These are phyloP conservation scores for Mollisia scopiformis DNA, from an alignment of 2,329 filamentous ascomycete genomes.

Conservation along the genomic window DNA sequence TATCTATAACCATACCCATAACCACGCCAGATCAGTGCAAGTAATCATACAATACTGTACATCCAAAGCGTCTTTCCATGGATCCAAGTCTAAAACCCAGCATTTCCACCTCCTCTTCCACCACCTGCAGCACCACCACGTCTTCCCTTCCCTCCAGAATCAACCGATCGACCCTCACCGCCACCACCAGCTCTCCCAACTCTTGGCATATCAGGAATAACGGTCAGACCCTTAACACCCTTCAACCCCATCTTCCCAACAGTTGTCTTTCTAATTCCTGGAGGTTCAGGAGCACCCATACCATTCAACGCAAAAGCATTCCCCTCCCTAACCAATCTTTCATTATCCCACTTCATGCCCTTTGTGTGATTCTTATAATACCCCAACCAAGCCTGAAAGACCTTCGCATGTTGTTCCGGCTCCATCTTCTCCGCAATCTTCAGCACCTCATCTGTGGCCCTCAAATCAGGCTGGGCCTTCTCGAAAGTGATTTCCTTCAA, in stretches of 20 bases:
- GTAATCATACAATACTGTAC: slow-evolving; percentile 8
- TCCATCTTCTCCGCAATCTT: slow-evolving; percentile 47
- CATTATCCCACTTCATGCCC: slow-evolving; percentile 38
- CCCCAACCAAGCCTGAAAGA: slow-evolving; percentile 61
- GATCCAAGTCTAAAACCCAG: neutral
- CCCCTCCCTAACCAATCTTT: slow-evolving; percentile 49
- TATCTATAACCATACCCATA: slow-evolving; percentile 8
- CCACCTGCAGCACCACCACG: no score
- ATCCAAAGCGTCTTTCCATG: neutral
- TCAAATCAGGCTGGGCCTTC: slow-evolving; percentile 48
- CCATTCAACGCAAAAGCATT: slow-evolving; percentile 53
- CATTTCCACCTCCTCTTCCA: slow-evolving; percentile 22
- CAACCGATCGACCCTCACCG: slow-evolving; percentile 23
- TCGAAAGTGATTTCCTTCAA: slow-evolving; percentile 58
- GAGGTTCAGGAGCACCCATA: slow-evolving; percentile 50
- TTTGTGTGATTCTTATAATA: slow-evolving; percentile 55
- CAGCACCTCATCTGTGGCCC: slow-evolving; percentile 42
- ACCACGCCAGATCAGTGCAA: slow-evolving; percentile 6
- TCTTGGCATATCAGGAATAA: slow-evolving; percentile 47
- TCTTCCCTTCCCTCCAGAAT: slow-evolving; percentile 17
- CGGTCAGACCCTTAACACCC: slow-evolving; percentile 51
- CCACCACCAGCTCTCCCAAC: slow-evolving; percentile 27
- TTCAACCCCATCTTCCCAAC: slow-evolving; percentile 62
- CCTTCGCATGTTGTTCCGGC: slow-evolving; percentile 47
- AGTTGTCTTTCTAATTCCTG: slow-evolving; percentile 48